phyloP scores from a whole-genome alignment of 495 filamentous ascomycete genomes.

The Penicillium dipodomyicola region DNA sequence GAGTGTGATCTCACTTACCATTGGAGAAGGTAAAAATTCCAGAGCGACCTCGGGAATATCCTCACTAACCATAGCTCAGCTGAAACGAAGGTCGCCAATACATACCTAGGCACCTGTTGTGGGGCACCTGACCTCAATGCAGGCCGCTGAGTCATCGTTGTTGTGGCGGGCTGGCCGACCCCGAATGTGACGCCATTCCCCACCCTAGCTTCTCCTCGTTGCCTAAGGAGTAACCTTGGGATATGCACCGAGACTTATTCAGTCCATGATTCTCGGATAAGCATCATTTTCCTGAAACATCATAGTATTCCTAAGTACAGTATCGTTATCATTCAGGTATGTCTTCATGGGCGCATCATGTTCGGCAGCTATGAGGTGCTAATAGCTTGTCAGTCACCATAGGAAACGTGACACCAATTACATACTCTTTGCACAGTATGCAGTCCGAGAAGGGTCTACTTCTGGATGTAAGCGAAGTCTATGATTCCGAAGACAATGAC shows the following conservation, averaged over 20 bases:
- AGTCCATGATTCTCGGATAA: neutral
- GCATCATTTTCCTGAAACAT: neutral
- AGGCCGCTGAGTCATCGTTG: slow-evolving; percentile 3
- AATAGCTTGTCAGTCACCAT: slow-evolving; percentile 12
- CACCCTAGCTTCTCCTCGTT: slow-evolving; percentile 1
- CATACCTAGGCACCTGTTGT: no score
- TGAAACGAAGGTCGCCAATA: neutral
- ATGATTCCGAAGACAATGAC: slow-evolving; percentile 4
- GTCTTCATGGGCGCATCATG: neutral
- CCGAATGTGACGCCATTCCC: slow-evolving; percentile 10
- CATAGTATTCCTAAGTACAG: neutral
- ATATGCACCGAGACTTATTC: neutral
- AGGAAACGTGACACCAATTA: slow-evolving; percentile 9
- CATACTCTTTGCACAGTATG: neutral
- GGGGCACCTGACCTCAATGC: neutral
- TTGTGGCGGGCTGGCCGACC: neutral
- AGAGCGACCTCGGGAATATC: neutral
- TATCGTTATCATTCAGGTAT: slow-evolving; percentile 3
- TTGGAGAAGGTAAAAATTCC: neutral
- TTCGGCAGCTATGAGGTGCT: neutral
- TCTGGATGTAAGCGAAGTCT: slow-evolving; percentile 2
- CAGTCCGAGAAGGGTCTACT: slow-evolving; percentile 12
- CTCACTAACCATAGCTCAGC: neutral
- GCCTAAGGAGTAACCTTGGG: neutral
- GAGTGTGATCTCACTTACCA: no score